These are phyloP conservation scores for Ophiostoma sp. DNA, from an alignment of 2,329 filamentous ascomycete species.

Conservation along the genomic window DNA sequence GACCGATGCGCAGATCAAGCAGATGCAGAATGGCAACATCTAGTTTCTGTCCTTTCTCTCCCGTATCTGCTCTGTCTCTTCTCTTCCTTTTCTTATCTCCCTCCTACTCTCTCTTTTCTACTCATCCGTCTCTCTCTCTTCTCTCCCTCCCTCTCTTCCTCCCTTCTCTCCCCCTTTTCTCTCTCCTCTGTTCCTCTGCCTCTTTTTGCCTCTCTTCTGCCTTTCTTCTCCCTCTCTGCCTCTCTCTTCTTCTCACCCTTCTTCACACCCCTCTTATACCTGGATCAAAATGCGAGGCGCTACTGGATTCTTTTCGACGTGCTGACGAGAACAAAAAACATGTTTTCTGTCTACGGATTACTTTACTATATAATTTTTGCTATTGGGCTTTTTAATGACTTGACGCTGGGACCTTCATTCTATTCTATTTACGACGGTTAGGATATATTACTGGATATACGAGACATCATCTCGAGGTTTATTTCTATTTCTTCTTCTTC, in stretches of 20 bases:
- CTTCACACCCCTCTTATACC: slow-evolving; percentile 1
- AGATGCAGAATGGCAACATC: slow-evolving; percentile 38
- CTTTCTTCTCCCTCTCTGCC: not conserved
- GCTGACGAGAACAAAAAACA: not conserved
- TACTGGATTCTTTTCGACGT: slow-evolving; percentile 8
- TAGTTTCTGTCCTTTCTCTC: not conserved
- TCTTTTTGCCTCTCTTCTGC: not conserved
- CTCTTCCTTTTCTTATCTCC: not conserved
- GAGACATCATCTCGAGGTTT: slow-evolving; percentile 15
- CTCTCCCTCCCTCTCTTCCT: not conserved
- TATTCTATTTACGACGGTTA: slow-evolving; percentile 9
- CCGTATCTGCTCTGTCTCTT: not conserved
- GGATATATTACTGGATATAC: slow-evolving; percentile 5
- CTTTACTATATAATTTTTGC: slow-evolving; percentile 17
- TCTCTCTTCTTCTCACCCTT: not conserved
- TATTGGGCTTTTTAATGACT: slow-evolving; percentile 16
- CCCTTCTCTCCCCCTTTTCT: not conserved
- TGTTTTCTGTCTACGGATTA: slow-evolving; percentile 1
- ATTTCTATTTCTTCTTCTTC: not conserved
- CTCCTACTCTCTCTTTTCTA: not conserved
- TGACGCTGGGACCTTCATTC: slow-evolving; percentile 10
- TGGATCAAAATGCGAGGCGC: slow-evolving; percentile 10
- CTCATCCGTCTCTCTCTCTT: not conserved
- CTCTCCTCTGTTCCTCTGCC: not conserved
- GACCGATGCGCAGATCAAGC: slow-evolving; percentile 53